Evolutionary conservation across 2,329 filamentous ascomycete genomes (phyloP).

Genomic region (Thielaviopsis populi): DNA sequence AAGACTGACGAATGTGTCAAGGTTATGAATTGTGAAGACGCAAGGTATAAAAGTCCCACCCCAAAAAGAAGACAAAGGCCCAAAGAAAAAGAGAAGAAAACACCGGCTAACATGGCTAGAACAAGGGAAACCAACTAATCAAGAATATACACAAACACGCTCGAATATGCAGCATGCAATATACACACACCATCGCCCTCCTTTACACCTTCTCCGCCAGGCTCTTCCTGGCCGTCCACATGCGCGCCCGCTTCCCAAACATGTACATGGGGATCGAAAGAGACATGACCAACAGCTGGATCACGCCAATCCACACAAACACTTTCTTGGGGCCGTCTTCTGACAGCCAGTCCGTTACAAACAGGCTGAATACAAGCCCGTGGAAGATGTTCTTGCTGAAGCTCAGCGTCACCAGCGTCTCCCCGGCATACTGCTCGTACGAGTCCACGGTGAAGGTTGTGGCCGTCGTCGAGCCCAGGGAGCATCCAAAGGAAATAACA

Average conservation of each 20-base stretch:
- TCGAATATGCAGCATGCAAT: background rate
- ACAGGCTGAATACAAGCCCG: constrained; percentile 74
- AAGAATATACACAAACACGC: background rate
- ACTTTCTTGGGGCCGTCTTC: constrained; percentile 59
- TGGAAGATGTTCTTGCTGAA: constrained; percentile 91
- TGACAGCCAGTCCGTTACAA: constrained; percentile 74
- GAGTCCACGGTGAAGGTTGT: constrained; percentile 93
- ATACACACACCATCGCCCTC: background rate
- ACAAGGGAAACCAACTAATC: background rate
- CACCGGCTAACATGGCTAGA: background rate
- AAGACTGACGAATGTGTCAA: background rate
- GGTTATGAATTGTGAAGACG: background rate
- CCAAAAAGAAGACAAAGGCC: background rate
- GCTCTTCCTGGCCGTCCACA: constrained; percentile 84
- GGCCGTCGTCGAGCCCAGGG: constrained; percentile 72
- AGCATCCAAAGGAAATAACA: constrained; percentile 80
- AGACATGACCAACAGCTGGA: constrained; percentile 62
- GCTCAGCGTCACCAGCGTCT: constrained; percentile 86
- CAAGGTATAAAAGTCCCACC: background rate
- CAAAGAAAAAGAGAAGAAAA: background rate
- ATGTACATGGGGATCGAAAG: constrained; percentile 85
- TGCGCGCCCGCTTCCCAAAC: constrained; percentile 74
- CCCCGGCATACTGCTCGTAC: constrained; percentile 83
- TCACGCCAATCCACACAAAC: constrained; percentile 69
- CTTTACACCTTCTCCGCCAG: constrained; percentile 60